Conservation (phyloP, 2,329 filamentous ascomycete genomes). For the Ascochyta fabae region DNA sequence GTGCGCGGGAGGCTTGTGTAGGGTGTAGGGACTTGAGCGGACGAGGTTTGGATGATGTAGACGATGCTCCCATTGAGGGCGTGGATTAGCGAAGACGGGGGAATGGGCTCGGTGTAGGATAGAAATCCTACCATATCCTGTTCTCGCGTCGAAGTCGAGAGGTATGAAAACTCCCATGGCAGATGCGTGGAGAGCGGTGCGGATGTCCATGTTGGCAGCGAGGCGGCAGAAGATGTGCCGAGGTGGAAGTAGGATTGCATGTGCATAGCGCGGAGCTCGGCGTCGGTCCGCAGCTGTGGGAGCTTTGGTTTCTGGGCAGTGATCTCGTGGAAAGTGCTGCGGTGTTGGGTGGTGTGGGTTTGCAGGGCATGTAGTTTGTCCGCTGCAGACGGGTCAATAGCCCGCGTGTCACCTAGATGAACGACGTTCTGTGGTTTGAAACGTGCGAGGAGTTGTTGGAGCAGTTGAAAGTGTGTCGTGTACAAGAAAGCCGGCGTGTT, state of each 20-base stretch:
- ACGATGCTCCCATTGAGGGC: slow-evolving; percentile 75
- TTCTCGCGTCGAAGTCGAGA: slow-evolving; percentile 52
- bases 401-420: slow-evolving; percentile 61
- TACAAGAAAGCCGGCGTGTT: slow-evolving; percentile 79
- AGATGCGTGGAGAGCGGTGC: slow-evolving; percentile 62
- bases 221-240: slow-evolving; percentile 21
- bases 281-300: slow-evolving; percentile 61
- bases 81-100: slow-evolving; percentile 65
- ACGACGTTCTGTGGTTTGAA: slow-evolving; percentile 67
- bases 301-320: slow-evolving; percentile 58
- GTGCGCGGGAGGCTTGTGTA: slow-evolving; percentile 46
- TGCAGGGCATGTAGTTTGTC: slow-evolving; percentile 63
- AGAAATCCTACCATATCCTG: slow-evolving; percentile 67
- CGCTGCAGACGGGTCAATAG: slow-evolving; percentile 61
- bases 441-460: slow-evolving; percentile 63
- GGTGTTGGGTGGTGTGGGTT: slow-evolving; percentile 46
- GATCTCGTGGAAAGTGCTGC: slow-evolving; percentile 58
- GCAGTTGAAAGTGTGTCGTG: slow-evolving; percentile 70
- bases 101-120: slow-evolving; percentile 70
- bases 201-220: slow-evolving; percentile 56
- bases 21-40: slow-evolving; percentile 37
- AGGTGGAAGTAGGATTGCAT: slow-evolving; percentile 80
- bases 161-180: slow-evolving; percentile 70
- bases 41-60: slow-evolving; percentile 68
- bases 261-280: slow-evolving; percentile 75